phyloP scores from a whole-genome alignment of 768 basidiomycete species.

The Cyclocybe cylindracea region DNA sequence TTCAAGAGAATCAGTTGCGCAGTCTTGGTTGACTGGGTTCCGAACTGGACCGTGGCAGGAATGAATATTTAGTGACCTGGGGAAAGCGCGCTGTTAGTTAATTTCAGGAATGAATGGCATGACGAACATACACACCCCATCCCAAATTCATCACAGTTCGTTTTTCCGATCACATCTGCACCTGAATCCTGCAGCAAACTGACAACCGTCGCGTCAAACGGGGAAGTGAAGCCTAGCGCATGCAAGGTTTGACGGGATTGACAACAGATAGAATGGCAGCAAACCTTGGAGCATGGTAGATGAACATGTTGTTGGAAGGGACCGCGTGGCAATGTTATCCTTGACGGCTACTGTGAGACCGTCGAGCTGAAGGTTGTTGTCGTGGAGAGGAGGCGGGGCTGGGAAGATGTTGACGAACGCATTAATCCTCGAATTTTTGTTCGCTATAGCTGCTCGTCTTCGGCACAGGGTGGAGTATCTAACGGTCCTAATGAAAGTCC shows the following conservation, averaged over 20 bases:
- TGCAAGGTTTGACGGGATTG: too few relatives aligned
- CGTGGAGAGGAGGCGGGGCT: not conserved
- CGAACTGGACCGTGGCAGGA: constrained; percentile 75
- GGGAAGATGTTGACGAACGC: constrained; percentile 49
- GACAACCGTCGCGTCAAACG: constrained; percentile 89
- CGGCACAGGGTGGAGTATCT: constrained; percentile 14
- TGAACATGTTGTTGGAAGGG: constrained; percentile 71
- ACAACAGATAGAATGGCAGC: not conserved
- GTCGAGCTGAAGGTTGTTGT: constrained; percentile 27
- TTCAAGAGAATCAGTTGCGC: constrained; percentile 4
- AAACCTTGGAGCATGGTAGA: constrained; percentile 72
- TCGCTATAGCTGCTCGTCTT: constrained; percentile 31
- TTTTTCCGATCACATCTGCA: constrained; percentile 80
- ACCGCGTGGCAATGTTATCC: constrained; percentile 79
- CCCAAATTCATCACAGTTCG: constrained; percentile 97
- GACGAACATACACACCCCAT: constrained; percentile 73
- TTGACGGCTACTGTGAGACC: constrained; percentile 72
- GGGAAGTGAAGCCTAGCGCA: constrained; percentile 65
- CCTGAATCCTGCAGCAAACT: constrained; percentile 58
- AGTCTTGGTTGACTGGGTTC: constrained; percentile 59
- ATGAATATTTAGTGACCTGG: constrained; percentile 76
- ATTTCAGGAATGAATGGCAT: not conserved
- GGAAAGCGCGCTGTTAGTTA: not conserved
- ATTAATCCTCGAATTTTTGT: constrained; percentile 48
- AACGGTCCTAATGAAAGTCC: not conserved